These are phyloP conservation scores for Prunus yedoensis DNA, from an alignment of 331 rosid species.

Conservation along the genomic window DNA sequence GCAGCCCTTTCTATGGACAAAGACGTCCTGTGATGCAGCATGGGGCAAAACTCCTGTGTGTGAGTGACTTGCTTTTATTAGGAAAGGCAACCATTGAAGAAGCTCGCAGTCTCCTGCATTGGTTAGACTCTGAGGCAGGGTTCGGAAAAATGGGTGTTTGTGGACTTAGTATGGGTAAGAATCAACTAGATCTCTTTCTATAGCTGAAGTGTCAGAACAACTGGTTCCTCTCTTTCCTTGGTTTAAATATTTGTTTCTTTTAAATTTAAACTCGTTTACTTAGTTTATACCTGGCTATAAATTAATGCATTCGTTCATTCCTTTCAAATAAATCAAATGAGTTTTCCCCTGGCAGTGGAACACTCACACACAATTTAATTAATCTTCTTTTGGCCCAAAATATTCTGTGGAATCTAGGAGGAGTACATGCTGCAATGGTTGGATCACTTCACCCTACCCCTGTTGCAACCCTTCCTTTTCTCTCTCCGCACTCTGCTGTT, in stretches of 20 bases:
- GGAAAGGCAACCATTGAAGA: constrained; percentile 98
- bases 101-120: constrained; percentile 85
- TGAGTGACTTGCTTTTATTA: constrained; percentile 91
- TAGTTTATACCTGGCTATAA: neutral
- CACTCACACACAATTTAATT: neutral
- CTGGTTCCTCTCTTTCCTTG: constrained; percentile 10
- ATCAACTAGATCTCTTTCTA: constrained; percentile 19
- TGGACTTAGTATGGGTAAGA: constrained; percentile 99
- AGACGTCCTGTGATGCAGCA: constrained; percentile 88
- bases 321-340: neutral
- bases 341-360: neutral
- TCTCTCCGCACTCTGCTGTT: constrained; percentile 93
- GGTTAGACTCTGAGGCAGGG: constrained; percentile 87
- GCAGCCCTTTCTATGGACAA: constrained; percentile 97
- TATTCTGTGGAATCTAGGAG: constrained; percentile 59
- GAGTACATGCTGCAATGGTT: constrained; percentile 99
- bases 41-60: constrained; percentile 94
- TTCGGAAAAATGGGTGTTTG: constrained; percentile 96
- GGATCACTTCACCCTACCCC: constrained; percentile 97
- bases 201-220: constrained; percentile 1
- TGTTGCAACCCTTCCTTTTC: constrained; percentile 91
- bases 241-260: neutral
- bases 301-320: neutral
- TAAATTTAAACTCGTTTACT: neutral
- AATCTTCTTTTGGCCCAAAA: constrained; percentile 16